Base-by-base conservation (phyloP, 805 yeast species). In the Schwanniomyces polymorphus region DNA sequence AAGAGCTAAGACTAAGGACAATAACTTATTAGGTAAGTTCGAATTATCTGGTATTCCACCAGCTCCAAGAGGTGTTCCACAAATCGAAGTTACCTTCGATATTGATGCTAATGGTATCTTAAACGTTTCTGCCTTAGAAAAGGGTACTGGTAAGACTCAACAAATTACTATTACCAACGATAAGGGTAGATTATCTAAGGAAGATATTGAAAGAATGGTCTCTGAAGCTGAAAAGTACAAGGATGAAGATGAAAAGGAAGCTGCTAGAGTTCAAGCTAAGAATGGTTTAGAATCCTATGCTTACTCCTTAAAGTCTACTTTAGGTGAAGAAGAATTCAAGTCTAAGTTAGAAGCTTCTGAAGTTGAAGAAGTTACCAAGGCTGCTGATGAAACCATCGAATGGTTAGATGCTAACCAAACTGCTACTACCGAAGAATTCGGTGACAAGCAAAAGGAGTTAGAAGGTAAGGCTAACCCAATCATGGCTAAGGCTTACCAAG, bases 41-140 rank as follows among this genome's bases (percentile, higher is more conserved):
- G 91, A 95, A 53, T 81, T 91, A 64, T 79, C 94, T 55, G 97
- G 97, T 75, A 91, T 91, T 60, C 97, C 95, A 65, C 95, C 95
- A 57, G 94, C 94, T 60, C 91, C 94, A 73, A 88, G 87, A 85
- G 95, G 95, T 79, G 92, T 87, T 58, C 95, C 95, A 57, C 95
- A 88, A 78, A 87, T 88, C 65, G 95, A 88, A 79, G 97, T 91
- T 69, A 82, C 96, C 53, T 91, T 91, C 70, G 97, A 91, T 75
- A 88, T 91, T 67, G 97, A 91, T 72, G 96, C 97, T 56, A 97
- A 91, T 74, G 97, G 97, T 64, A 91, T 91, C 70, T 89, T 91
- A 79, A 91, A 91, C 79, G 97, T 91, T 49, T 84, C 89, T 70
- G 97, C 97, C 46, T 84, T 85, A 63, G 97, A 91, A 76, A 88